These are phyloP conservation scores for Alternaria sp. DNA, from an alignment of 2,329 filamentous ascomycete species.

Conservation along the genomic window DNA sequence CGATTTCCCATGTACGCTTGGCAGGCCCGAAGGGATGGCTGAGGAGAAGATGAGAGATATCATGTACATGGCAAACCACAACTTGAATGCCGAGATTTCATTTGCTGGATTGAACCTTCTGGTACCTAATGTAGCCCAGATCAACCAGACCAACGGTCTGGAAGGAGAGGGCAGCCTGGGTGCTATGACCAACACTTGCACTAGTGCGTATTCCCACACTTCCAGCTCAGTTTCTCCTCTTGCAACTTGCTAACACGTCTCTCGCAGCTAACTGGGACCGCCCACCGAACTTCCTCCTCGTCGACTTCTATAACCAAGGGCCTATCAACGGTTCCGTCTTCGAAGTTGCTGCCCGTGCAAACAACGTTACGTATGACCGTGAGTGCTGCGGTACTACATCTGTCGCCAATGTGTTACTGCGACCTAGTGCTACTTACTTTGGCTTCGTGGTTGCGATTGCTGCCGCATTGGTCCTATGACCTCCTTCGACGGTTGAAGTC, in stretches of 20 bases:
- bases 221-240: not conserved
- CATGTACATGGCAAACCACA: slow-evolving; percentile 90
- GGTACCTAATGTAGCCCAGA: slow-evolving; percentile 48
- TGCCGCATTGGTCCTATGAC: slow-evolving; percentile 31
- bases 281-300: slow-evolving; percentile 53
- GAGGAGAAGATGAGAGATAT: slow-evolving; percentile 63
- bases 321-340: slow-evolving; percentile 51
- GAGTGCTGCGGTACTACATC: slow-evolving; percentile 63
- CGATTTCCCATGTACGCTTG: slow-evolving; percentile 78
- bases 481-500: not conserved
- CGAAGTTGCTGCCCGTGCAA: slow-evolving; percentile 60
- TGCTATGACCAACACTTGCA: slow-evolving; percentile 44
- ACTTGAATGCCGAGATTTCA: slow-evolving; percentile 78
- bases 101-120: slow-evolving; percentile 41
- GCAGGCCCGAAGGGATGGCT: slow-evolving; percentile 76
- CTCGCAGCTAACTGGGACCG: slow-evolving; percentile 44
- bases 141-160: slow-evolving; percentile 49
- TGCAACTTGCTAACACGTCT: not conserved
- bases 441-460: slow-evolving; percentile 28
- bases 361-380: slow-evolving; percentile 74
- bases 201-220: slow-evolving; percentile 36
- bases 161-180: slow-evolving; percentile 48
- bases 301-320: slow-evolving; percentile 54
- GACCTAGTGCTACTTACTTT: slow-evolving; percentile 28
- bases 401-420: slow-evolving; percentile 16